Percentiles rank a stretch among this genome's conserved stretches.
phyloP scores from a whole-genome alignment of 1,139 yeast species.

The Insectozyma bohioensis region DNA sequence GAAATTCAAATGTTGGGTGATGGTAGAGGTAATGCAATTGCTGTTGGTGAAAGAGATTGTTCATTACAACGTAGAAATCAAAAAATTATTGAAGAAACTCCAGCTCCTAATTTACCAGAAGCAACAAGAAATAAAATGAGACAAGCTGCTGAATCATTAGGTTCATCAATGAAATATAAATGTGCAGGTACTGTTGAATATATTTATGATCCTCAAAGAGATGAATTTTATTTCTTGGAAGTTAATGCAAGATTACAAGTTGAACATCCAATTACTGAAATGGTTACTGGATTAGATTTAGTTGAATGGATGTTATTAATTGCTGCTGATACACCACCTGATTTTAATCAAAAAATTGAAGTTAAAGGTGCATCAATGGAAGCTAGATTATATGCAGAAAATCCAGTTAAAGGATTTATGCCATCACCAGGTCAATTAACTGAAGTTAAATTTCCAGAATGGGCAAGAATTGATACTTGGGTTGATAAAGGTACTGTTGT shows the following conservation, averaged over 20 bases:
- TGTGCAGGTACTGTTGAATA: constrained; percentile 98
- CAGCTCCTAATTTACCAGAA: constrained; percentile 91
- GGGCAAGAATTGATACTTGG: constrained; percentile 97
- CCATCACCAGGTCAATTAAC: constrained; percentile 96
- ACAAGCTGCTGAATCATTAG: constrained; percentile 81
- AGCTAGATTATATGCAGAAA: constrained; percentile 94
- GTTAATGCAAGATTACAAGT: constrained; percentile 97
- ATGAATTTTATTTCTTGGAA: constrained; percentile 90
- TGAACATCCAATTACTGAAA: constrained; percentile 95
- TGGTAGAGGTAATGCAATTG: constrained; percentile 87
- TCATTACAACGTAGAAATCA: constrained; percentile 96
- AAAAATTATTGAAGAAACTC: constrained; percentile 94
- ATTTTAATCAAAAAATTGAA: constrained; percentile 55
- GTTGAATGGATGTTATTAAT: constrained; percentile 96
- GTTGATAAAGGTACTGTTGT: constrained; percentile 84
- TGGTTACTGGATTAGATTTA: constrained; percentile 89
- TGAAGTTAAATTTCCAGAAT: constrained; percentile 77
- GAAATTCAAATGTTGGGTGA: constrained; percentile 97
- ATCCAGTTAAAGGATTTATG: constrained; percentile 90
- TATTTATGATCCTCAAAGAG: constrained; percentile 81
- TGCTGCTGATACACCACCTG: constrained; percentile 89
- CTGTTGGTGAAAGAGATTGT: constrained; percentile 96
- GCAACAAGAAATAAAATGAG: constrained; percentile 73
- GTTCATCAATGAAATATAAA: constrained; percentile 77
- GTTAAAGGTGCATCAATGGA: constrained; percentile 92